A percentile compares a stretch with the other conserved stretches of the same genome.
These are phyloP conservation scores for Agaricus blazei DNA, from an alignment of 768 basidiomycete species.

Conservation along the genomic window DNA sequence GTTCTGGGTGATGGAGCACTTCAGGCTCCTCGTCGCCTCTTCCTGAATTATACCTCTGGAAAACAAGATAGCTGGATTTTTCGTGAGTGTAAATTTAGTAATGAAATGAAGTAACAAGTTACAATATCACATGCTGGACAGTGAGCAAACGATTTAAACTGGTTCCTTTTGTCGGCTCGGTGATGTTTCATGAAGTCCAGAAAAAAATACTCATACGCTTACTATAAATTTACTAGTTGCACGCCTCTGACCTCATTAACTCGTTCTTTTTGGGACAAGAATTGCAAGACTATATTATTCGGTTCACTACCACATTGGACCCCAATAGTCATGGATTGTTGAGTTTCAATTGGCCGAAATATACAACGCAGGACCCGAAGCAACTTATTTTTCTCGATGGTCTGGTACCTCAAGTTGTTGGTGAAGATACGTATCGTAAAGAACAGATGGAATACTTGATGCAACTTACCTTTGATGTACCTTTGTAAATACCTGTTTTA, in stretches of 20 bases:
- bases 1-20: slow-evolving; percentile 46
- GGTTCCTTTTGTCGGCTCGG: slow-evolving; percentile 39
- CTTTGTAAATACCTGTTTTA: slow-evolving; percentile 16
- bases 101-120: not conserved
- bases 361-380: slow-evolving; percentile 23
- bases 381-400: slow-evolving; percentile 37
- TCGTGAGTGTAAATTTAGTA: slow-evolving; percentile 20
- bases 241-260: slow-evolving; percentile 33
- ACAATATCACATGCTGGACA: slow-evolving; percentile 12
- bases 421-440: slow-evolving; percentile 34
- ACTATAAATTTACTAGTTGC: slow-evolving; percentile 22
- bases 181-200: slow-evolving; percentile 16
- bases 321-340: slow-evolving; percentile 8
- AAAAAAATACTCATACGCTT: not conserved
- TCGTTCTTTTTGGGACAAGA: slow-evolving; percentile 29
- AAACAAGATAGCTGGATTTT: slow-evolving; percentile 37
- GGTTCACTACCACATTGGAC: slow-evolving; percentile 32
- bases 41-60: slow-evolving; percentile 30
- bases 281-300: slow-evolving; percentile 37
- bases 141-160: slow-evolving; percentile 41
- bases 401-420: slow-evolving; percentile 22
- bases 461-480: slow-evolving; percentile 24
- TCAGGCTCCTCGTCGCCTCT: slow-evolving; percentile 43
- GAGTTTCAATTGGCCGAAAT: slow-evolving; percentile 20
- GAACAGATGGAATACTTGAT: slow-evolving; percentile 31